Base-by-base conservation (phyloP, 78 protist species). In the Speleostelium caveatum region DNA sequence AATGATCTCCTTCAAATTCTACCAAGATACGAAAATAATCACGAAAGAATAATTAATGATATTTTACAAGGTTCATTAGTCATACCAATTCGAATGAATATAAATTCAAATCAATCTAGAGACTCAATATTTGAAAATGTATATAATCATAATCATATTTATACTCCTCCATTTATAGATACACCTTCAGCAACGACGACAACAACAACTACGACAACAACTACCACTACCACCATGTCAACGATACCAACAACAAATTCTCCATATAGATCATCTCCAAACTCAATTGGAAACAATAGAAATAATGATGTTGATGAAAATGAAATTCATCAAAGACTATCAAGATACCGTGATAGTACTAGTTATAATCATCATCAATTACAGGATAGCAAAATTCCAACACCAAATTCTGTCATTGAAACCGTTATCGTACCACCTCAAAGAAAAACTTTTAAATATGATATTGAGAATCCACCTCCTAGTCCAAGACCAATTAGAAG, bases 401-500 rank as follows among this genome's bases (percentile, higher is more conserved):
- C n/a, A n/a, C n/a, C n/a, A n/a, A n/a, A n/a, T n/a, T n/a, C n/a
- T n/a, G n/a, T n/a, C n/a, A n/a, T n/a, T n/a, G n/a, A n/a, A n/a
- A n/a, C n/a, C n/a, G n/a, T n/a, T n/a, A n/a, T n/a, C n/a, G n/a
- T n/a, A n/a, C n/a, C n/a, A n/a, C n/a, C n/a, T n/a, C n/a, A n/a
- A n/a, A n/a, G n/a, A n/a, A n/a, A n/a, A n/a, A n/a, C n/a, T n/a
- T n/a, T 16, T 0, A 60, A 45, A 62, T 75, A 75, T 62, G 86
- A 75, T 61, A 12, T 60, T 30, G 19, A 26, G 19, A 75, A 75
- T 49, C 86, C 86, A 62, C 86, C 86, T 24, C 86, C 86, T 24
- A 24, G 45, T 2, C 86, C 86, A 16, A 75, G 73, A 62, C 86
- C 86, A 28, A 28, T 75, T 2, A 59, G 86, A 75, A 75, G 86